phyloP scores from a whole-genome alignment of 495 filamentous ascomycete genomes.

The Aspergillus sparsus region DNA sequence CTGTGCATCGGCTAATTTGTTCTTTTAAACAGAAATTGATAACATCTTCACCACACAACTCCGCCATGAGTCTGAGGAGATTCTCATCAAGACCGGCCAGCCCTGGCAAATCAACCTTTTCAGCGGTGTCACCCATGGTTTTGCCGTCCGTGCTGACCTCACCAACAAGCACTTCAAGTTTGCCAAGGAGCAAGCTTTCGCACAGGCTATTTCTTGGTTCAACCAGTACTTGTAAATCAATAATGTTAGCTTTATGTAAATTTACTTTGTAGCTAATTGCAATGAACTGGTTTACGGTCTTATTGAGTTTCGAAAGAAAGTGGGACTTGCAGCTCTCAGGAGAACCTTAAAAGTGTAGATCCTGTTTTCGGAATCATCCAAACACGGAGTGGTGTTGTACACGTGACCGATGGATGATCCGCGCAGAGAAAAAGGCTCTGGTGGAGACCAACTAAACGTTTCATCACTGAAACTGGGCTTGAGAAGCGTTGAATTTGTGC shows the following conservation, averaged over 20 bases:
- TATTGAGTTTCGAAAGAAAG: too few species aligned
- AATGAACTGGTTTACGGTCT: neutral
- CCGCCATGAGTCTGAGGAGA: slow-evolving; percentile 63
- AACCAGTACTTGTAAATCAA: slow-evolving; percentile 54
- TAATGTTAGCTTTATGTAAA: neutral
- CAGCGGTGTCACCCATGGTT: slow-evolving; percentile 76
- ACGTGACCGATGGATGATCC: slow-evolving; percentile 17
- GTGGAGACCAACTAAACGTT: neutral
- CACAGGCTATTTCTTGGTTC: slow-evolving; percentile 81
- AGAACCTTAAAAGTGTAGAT: too few species aligned
- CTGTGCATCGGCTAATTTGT: slow-evolving; percentile 1
- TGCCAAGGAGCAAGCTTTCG: slow-evolving; percentile 83
- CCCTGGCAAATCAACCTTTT: slow-evolving; percentile 83
- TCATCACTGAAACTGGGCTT: neutral
- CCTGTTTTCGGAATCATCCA: too few species aligned
- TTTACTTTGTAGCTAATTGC: neutral
- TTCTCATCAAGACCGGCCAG: slow-evolving; percentile 59
- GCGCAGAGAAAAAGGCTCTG: slow-evolving; percentile 1
- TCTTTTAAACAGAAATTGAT: slow-evolving; percentile 63
- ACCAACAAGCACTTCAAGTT: slow-evolving; percentile 63
- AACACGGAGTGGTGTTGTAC: neutral
- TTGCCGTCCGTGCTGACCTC: slow-evolving; percentile 70
- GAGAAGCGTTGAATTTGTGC: slow-evolving; percentile 7
- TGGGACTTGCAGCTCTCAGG: too few species aligned
- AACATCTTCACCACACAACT: slow-evolving; percentile 73